Evolutionary conservation across 352 stramenopile genomes (phyloP).

Genomic region (Elongisporangium senticosum): DNA sequence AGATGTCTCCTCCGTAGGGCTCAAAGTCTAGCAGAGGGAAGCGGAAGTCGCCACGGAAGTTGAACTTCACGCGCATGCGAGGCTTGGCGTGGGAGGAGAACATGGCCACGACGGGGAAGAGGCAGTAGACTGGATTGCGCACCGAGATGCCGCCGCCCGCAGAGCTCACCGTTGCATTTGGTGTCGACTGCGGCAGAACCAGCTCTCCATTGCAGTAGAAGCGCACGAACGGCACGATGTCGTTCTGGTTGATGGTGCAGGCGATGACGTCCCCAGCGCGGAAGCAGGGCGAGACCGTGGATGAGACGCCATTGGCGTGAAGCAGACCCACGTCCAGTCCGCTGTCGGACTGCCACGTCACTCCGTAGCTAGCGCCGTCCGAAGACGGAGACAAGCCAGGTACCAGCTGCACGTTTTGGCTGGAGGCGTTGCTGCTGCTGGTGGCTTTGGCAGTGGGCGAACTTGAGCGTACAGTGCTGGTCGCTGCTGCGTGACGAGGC

Average conservation of each 20-base stretch:
- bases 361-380: constrained; percentile 55
- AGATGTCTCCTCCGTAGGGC: constrained; percentile 58
- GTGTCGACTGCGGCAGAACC: constrained; percentile 32
- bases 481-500: constrained; percentile 15
- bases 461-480: neutral
- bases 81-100: constrained; percentile 69
- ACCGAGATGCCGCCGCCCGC: constrained; percentile 26
- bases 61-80: constrained; percentile 65
- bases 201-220: constrained; percentile 78
- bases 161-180: neutral
- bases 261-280: constrained; percentile 58
- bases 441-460: neutral
- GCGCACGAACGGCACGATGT: constrained; percentile 48
- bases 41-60: constrained; percentile 69
- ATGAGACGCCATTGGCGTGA: constrained; percentile 60
- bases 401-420: constrained; percentile 18
- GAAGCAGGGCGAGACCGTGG: constrained; percentile 62
- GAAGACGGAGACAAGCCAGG: constrained; percentile 50
- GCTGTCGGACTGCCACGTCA: constrained; percentile 71
- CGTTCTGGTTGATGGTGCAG: constrained; percentile 75
- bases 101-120: constrained; percentile 69
- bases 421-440: neutral
- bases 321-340: constrained; percentile 72
- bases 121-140: constrained; percentile 53
- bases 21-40: constrained; percentile 67